These are phyloP conservation scores for Penicillium alfredii DNA, from an alignment of 495 filamentous ascomycete genomes.

Conservation along the genomic window DNA sequence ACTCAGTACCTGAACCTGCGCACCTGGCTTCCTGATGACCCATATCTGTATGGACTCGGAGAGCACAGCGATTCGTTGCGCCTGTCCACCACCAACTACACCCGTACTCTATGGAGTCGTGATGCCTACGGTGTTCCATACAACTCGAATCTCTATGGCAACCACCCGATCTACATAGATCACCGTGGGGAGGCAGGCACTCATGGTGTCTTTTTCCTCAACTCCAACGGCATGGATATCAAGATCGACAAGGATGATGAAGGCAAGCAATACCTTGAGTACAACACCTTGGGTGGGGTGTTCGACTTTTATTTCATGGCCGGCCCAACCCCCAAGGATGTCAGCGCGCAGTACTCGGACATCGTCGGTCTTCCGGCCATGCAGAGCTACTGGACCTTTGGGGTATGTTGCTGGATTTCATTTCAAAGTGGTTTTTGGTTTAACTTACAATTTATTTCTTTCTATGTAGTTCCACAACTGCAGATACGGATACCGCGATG, in stretches of 20 bases:
- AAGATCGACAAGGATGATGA: conserved; percentile 61
- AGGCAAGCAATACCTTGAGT: conserved; percentile 71
- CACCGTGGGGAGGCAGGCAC: conserved; percentile 60
- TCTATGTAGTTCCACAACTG: conserved; percentile 69
- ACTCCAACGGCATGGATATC: conserved; percentile 84
- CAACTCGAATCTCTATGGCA: conserved; percentile 75
- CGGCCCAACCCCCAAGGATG: conserved; percentile 65
- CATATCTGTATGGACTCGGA: conserved; percentile 74
- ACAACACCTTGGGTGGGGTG: conserved; percentile 75
- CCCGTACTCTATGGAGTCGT: conserved; percentile 73
- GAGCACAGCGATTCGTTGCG: conserved; percentile 72
- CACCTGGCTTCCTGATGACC: conserved; percentile 59
- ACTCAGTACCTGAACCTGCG: conserved; percentile 68
- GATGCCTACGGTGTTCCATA: conserved; percentile 62
- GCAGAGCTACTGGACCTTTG: conserved; percentile 83
- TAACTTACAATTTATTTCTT: too few species aligned
- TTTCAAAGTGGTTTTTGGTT: not conserved
- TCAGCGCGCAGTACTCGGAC: conserved; percentile 67
- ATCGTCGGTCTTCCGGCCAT: conserved; percentile 64
- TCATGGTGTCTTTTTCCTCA: conserved; percentile 78
- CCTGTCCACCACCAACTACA: conserved; percentile 67
- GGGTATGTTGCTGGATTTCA: conserved; percentile 39
- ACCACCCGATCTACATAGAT: conserved; percentile 81
- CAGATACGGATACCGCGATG: conserved; percentile 73
- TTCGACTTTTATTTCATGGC: conserved; percentile 81